These are phyloP conservation scores for Pichia gijzeniarum DNA, from an alignment of 805 yeast species.

Conservation along the genomic window DNA sequence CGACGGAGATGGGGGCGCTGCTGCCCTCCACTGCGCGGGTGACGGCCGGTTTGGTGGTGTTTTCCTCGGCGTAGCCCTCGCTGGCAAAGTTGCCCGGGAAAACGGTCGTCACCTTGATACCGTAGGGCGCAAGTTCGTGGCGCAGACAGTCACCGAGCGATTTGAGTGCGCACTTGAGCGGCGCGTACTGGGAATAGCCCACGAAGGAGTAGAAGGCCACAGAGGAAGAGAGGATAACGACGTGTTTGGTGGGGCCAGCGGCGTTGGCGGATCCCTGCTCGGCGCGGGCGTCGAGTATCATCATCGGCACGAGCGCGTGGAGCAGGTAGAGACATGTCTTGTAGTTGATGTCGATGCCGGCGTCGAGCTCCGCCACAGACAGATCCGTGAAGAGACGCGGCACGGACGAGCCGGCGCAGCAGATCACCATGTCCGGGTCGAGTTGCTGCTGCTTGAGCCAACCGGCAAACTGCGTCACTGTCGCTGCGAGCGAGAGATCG, in stretches of 20 bases:
- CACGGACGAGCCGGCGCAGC: constrained; percentile 83
- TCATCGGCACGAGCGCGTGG: constrained; percentile 47
- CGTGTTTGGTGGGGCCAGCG: constrained; percentile 51
- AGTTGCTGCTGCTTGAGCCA: constrained; percentile 20
- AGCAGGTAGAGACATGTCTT: constrained; percentile 63
- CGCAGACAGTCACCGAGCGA: constrained; percentile 70
- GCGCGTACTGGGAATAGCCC: constrained; percentile 89
- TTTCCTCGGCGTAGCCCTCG: constrained; percentile 82
- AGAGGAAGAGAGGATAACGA: constrained; percentile 66
- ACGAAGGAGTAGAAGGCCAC: constrained; percentile 81
- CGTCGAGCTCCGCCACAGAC: constrained; percentile 47
- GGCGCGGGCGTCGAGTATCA: constrained; percentile 1
- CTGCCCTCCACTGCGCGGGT: constrained; percentile 83
- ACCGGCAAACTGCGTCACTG: constrained; percentile 34
- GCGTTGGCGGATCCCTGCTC: constrained; percentile 38
- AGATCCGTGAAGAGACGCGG: constrained; percentile 76
- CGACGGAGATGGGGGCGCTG: constrained; percentile 61
- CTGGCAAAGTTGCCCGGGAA: constrained; percentile 87
- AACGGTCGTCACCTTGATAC: constrained; percentile 64
- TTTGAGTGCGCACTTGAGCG: constrained; percentile 76
- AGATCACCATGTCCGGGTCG: constrained; percentile 65
- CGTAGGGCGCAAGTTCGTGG: constrained; percentile 69
- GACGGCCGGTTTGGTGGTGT: constrained; percentile 77
- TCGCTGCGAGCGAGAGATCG: constrained; percentile 56
- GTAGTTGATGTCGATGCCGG: constrained; percentile 66